These are phyloP conservation scores for Wickerhamomyces canadensis DNA, from an alignment of 805 yeast genomes.

Conservation along the genomic window DNA sequence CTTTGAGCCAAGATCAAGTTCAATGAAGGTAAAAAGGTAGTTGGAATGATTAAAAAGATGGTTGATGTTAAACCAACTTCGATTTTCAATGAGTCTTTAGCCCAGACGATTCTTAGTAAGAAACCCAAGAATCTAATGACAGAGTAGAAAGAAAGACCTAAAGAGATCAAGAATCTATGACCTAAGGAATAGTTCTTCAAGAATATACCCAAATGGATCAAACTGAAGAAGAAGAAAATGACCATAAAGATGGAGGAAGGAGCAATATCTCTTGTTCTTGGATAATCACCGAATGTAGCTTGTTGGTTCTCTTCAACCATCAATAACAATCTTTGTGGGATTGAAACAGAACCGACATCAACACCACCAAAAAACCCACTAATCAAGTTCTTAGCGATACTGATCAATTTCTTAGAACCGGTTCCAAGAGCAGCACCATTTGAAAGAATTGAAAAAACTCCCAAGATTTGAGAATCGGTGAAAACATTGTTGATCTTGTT, in stretches of 20 bases:
- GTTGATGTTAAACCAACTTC: slow-evolving; percentile 50
- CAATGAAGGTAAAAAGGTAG: slow-evolving; percentile 50
- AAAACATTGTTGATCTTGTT: slow-evolving; percentile 14
- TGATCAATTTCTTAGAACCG: slow-evolving; percentile 19
- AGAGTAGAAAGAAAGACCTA: slow-evolving; percentile 52
- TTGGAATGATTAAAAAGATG: slow-evolving; percentile 54
- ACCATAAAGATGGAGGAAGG: slow-evolving; percentile 57
- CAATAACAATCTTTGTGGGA: slow-evolving; percentile 14
- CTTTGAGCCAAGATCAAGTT: slow-evolving; percentile 67
- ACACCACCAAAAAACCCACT: slow-evolving; percentile 17
- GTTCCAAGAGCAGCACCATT: slow-evolving; percentile 25
- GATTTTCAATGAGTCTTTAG: slow-evolving; percentile 38
- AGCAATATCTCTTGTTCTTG: slow-evolving; percentile 44
- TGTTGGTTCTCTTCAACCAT: slow-evolving; percentile 32
- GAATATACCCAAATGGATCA: slow-evolving; percentile 43
- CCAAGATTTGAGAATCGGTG: slow-evolving; percentile 19
- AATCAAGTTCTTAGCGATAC: slow-evolving; percentile 13
- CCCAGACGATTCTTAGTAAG: slow-evolving; percentile 55
- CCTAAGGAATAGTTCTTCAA: slow-evolving; percentile 43
- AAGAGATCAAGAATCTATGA: slow-evolving; percentile 51
- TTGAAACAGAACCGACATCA: slow-evolving; percentile 1
- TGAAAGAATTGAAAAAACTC: slow-evolving; percentile 18
- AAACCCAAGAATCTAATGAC: slow-evolving; percentile 53
- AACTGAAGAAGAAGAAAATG: slow-evolving; percentile 41
- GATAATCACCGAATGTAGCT: slow-evolving; percentile 61